Conservation (phyloP, 371 early-diverging fungal species). For the Funneliformis caledonium region DNA sequence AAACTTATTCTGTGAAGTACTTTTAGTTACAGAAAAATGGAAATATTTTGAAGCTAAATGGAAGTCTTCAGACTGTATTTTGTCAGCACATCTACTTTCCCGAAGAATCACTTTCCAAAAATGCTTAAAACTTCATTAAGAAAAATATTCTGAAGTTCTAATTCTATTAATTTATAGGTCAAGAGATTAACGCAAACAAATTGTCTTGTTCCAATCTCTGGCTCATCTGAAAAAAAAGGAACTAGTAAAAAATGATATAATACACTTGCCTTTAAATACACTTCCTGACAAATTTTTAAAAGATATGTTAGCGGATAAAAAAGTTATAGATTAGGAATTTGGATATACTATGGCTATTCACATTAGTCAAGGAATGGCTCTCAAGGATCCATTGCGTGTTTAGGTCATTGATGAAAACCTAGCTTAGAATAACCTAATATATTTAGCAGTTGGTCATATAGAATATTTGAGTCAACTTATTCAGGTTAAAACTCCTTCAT, state of each 20-base stretch:
- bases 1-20: slow-evolving; percentile 5
- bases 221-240: slow-evolving; percentile 32
- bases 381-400: slow-evolving; percentile 28
- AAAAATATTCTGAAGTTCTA: background rate
- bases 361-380: slow-evolving; percentile 32
- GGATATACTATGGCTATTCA: slow-evolving; percentile 17
- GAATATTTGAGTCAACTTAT: slow-evolving; percentile 17
- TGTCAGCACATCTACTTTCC: slow-evolving; percentile 29
- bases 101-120: slow-evolving; percentile 33
- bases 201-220: slow-evolving; percentile 23
- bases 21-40: slow-evolving; percentile 33
- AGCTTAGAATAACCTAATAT: slow-evolving; percentile 23
- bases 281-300: slow-evolving; percentile 15
- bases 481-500: background rate
- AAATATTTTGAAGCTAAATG: slow-evolving; percentile 24
- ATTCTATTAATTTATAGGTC: slow-evolving; percentile 30
- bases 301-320: slow-evolving; percentile 16
- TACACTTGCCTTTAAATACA: slow-evolving; percentile 25
- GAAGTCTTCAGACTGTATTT: background rate
- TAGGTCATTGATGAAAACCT: slow-evolving; percentile 34
- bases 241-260: slow-evolving; percentile 33
- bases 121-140: slow-evolving; percentile 18
- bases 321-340: slow-evolving; percentile 10
- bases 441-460: slow-evolving; percentile 20
- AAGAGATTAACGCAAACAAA: slow-evolving; percentile 33